Evolutionary conservation across 169 alveolate genomes (phyloP), one percentile per base, ranked within the genome.

Genomic region (Eimeria acervulina): DNA sequence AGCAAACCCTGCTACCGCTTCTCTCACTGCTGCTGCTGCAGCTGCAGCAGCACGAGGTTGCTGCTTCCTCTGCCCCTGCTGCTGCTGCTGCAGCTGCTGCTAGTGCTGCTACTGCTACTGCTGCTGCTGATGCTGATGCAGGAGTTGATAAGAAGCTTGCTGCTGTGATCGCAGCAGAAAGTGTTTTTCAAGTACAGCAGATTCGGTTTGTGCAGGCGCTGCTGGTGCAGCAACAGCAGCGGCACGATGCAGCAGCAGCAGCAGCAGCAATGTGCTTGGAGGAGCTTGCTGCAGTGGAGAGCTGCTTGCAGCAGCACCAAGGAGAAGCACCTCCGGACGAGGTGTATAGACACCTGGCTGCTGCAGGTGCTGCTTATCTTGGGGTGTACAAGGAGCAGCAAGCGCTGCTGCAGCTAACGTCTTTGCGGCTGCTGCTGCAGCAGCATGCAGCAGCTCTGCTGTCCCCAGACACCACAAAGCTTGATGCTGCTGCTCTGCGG

Each of bases 181-280:
- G 84, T 72, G 84, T 72, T 7, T 72, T 72, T 72, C 52, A 31
- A 2, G 84, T 72, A 13, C 84, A 72, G 84, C 84, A 72, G 42
- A 72, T 72, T 19, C 84, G 84, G 47, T 72, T 72, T 7, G 47
- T 72, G 42, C 84, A 12, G 84, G 84, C 84, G 84, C 47, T 72
- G 84, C 42, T 72, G 84, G 84, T 72, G 84, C 84, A 72, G 84
- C 84, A 72, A 44, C 84, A 72, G 84, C 84, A 72, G 84, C 84
- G 38, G n/a, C 84, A 72, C 38, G 33, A 26, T 12, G 42, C 84
- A 72, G 84, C 84, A 72, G 84, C 55, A 47, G 55, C 55, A 47
- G 55, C 55, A 47, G 55, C 55, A 47, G 55, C 55, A 47, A 12
- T 47, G 12, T 47, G 55, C 12, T 5, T 47, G 12, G 55, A 47